Evolutionary conservation across 2,329 filamentous ascomycete species (phyloP).

Genomic region (Colletotrichum somersetense): DNA sequence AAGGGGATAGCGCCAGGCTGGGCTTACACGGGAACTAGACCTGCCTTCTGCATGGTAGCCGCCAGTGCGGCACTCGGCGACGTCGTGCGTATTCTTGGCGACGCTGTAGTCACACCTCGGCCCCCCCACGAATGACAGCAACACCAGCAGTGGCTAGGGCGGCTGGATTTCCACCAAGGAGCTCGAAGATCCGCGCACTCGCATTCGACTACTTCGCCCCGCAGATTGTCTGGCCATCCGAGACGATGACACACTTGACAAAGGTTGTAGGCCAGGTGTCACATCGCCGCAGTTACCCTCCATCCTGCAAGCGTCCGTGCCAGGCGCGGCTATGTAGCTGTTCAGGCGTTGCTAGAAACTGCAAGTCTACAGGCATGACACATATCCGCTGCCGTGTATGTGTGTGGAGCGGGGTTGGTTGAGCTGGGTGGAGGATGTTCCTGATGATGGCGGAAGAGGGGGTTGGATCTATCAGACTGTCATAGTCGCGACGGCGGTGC

Average conservation of each 20-base stretch:
- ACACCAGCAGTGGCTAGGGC: background rate
- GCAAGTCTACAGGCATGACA: background rate
- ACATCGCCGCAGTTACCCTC: slow-evolving; percentile 7
- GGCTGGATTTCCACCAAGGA: background rate
- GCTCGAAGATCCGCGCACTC: background rate
- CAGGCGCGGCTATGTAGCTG: slow-evolving; percentile 5
- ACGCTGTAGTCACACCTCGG: background rate
- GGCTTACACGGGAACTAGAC: background rate
- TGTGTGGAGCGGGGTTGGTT: slow-evolving; percentile 8
- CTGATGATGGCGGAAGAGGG: slow-evolving; percentile 6
- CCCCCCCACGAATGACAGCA: background rate
- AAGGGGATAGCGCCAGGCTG: background rate
- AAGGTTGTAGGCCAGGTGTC: slow-evolving; percentile 24
- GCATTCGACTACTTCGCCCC: background rate
- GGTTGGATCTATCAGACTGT: slow-evolving; percentile 26
- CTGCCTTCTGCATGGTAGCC: background rate
- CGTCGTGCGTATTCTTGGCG: slow-evolving; percentile 15
- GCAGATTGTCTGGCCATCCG: background rate
- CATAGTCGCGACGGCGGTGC: slow-evolving; percentile 11
- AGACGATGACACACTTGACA: slow-evolving; percentile 23
- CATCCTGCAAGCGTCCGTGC: slow-evolving; percentile 16
- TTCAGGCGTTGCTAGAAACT: background rate
- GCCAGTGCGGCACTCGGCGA: slow-evolving; percentile 23
- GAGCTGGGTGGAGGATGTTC: background rate
- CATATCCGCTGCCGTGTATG: slow-evolving; percentile 10